Evolutionary conservation across 495 filamentous ascomycete species (phyloP), one percentile per base, ranked within the genome.

Genomic region (Hypomontagnella submonticulosa): DNA sequence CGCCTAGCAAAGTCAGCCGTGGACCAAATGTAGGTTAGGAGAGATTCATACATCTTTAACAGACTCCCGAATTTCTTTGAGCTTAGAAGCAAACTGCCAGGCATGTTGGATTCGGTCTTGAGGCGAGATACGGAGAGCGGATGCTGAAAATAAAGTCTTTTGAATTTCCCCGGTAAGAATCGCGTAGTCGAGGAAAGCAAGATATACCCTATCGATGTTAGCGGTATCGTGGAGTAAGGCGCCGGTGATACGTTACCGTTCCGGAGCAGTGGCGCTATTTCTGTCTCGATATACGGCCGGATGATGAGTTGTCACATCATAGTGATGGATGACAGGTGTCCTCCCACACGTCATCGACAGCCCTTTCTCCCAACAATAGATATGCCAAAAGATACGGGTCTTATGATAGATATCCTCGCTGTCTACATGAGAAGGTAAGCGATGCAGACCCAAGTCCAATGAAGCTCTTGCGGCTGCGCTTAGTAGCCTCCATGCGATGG

Each of bases 331-430:
- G 4, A 77, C 72, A 1, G 85, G 81, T 0, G 86, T 81, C 4
- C 86, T 84, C 2, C 88, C 88, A 10, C 87, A 75, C 3, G 88
- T 83, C 36, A 91, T 72, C 0, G 88, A 82, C 15, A 91, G 72
- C 5, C 78, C 79, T 61, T 84, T 87, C 52, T 89, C 81, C 46
- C 87, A 72, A 1, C 79, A 76, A 66, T 89, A 90, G 10, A 82
- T 71, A 13, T 85, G 78, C 88, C 88, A 91, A 66, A 91, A 91
- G 12, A 88, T 63, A 9, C 62, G 50, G 7, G 66, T n/a, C 32
- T 63, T 67, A 47, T 68, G 73, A 23, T 70, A 37, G 12, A 75
- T 68, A 19, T 69, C 68, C 9, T 73, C 54, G 12, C 56, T 19
- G 2, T 53, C 44, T 0, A 61, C 60, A 20, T 82, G 77, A 27